Percentiles rank a stretch among this genome's conserved stretches.
These are phyloP conservation scores for Rhodotorula sp. DNA, from an alignment of 1,284 basidiomycete species.

Conservation along the genomic window DNA sequence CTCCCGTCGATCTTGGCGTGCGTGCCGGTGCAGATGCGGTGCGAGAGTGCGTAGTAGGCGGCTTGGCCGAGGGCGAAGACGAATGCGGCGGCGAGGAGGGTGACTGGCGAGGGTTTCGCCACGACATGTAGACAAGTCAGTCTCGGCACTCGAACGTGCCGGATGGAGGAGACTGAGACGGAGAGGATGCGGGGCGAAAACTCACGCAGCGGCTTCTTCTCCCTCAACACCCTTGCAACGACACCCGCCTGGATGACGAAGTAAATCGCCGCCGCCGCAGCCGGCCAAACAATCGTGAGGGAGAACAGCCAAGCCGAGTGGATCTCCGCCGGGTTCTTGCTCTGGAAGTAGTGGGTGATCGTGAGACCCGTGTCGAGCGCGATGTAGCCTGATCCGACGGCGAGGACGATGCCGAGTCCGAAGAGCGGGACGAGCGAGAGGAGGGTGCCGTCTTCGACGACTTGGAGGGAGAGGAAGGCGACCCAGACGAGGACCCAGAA, in stretches of 20 bases:
- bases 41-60: constrained; percentile 40
- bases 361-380: constrained; percentile 44
- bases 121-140: no score
- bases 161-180: neutral
- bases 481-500: constrained; percentile 42
- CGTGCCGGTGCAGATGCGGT: constrained; percentile 42
- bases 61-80: constrained; percentile 40
- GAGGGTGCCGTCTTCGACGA: constrained; percentile 44
- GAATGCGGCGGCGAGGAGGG: constrained; percentile 37
- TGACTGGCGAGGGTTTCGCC: constrained; percentile 9
- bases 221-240: constrained; percentile 39
- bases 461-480: constrained; percentile 43
- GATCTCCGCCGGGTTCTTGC: constrained; percentile 29
- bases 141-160: no score
- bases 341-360: constrained; percentile 43
- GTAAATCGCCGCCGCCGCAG: constrained; percentile 39
- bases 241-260: constrained; percentile 39
- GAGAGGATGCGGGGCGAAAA: neutral
- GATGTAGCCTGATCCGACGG: constrained; percentile 42
- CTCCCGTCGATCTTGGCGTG: constrained; percentile 40
- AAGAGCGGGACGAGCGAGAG: constrained; percentile 35
- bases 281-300: constrained; percentile 42
- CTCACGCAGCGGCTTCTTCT: constrained; percentile 43
- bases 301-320: constrained; percentile 44
- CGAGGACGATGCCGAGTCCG: constrained; percentile 32